Conservation (phyloP, 805 yeast species). For the Teunomyces kruisii region DNA sequence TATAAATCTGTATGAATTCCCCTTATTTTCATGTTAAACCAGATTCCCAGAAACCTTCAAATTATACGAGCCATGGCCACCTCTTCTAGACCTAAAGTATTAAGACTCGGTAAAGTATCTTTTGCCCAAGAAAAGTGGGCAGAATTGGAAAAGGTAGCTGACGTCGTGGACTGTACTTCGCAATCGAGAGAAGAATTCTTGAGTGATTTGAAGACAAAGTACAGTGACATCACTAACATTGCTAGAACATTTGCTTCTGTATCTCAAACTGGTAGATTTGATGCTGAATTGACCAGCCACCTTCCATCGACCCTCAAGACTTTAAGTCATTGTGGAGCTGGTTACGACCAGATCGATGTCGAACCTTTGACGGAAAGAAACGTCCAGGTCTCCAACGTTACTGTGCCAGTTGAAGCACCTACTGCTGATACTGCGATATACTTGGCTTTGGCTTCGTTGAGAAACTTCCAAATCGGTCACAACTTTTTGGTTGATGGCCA, state of each 20-base stretch:
- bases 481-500: constrained; percentile 51
- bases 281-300: constrained; percentile 54
- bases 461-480: constrained; percentile 66
- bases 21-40: background rate
- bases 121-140: constrained; percentile 70
- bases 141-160: constrained; percentile 44
- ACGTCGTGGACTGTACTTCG: constrained; percentile 38
- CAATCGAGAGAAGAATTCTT: constrained; percentile 39
- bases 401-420: constrained; percentile 64
- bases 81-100: constrained; percentile 14
- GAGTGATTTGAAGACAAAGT: constrained; percentile 43
- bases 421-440: constrained; percentile 73
- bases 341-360: constrained; percentile 71
- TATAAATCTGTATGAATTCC: background rate
- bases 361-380: constrained; percentile 48
- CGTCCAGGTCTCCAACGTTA: constrained; percentile 68
- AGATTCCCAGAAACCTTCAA: background rate
- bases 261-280: constrained; percentile 60
- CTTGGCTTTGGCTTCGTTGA: constrained; percentile 59
- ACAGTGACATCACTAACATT: constrained; percentile 41
- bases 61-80: constrained; percentile 1
- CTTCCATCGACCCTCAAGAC: constrained; percentile 56
- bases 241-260: constrained; percentile 56
- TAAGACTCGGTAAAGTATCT: constrained; percentile 61
- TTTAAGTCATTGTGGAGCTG: constrained; percentile 69